phyloP scores from a whole-genome alignment of 345 rosid species.

The Kernera saxatilis region DNA sequence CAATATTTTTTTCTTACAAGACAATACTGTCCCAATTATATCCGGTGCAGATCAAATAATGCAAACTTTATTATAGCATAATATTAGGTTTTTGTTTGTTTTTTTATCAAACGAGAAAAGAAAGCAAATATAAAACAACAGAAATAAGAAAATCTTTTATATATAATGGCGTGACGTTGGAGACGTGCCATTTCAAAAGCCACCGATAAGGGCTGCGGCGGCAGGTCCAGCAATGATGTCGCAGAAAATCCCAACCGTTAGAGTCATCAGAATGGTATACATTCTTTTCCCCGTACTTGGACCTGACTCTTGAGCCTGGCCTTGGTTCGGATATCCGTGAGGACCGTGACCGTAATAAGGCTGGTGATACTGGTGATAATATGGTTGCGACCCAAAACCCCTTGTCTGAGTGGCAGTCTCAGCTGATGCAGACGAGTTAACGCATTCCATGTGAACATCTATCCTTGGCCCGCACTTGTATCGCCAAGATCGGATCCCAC shows the following conservation, averaged over 20 bases:
- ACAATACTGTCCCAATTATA: too few species aligned
- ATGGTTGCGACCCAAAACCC: background rate
- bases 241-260: slow-evolving; percentile 3
- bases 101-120: background rate
- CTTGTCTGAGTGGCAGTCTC: background rate
- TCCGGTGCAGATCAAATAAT: too few species aligned
- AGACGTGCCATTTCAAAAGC: slow-evolving; percentile 8
- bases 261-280: background rate
- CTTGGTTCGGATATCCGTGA: too few species aligned
- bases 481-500: slow-evolving; percentile 26
- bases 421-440: background rate
- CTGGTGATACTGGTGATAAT: background rate
- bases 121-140: background rate
- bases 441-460: slow-evolving; percentile 38
- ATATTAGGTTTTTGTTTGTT: background rate
- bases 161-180: background rate
- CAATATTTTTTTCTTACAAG: too few species aligned
- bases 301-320: background rate
- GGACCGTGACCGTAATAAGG: slow-evolving; percentile 18
- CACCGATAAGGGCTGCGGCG: background rate
- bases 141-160: background rate
- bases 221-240: background rate
- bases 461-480: slow-evolving; percentile 33
- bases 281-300: background rate
- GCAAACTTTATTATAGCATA: too few species aligned